Evolutionary conservation across 257 asterid species (phyloP).

Genomic region (Forsythia viridissima): DNA sequence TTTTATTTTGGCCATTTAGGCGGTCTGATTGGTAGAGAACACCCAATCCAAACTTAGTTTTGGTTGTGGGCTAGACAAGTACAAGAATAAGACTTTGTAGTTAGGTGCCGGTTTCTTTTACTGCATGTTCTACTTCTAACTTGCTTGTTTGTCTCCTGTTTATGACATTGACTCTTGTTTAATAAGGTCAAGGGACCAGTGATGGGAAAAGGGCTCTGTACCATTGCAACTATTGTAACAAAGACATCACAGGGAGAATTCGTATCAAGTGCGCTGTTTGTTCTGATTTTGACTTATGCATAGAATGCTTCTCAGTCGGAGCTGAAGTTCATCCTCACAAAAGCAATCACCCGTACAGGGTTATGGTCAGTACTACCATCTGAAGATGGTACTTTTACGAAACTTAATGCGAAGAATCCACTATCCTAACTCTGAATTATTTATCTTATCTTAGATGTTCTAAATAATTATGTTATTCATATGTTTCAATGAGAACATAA

Average conservation of each 20-base stretch:
- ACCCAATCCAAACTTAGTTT: neutral
- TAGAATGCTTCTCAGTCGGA: slow-evolving; percentile 90
- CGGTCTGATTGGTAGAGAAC: neutral
- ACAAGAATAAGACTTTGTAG: neutral
- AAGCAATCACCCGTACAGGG: slow-evolving; percentile 74
- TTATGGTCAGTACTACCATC: slow-evolving; percentile 63
- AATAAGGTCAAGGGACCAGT: slow-evolving; percentile 62
- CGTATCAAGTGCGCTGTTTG: slow-evolving; percentile 88
- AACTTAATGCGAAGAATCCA: slow-evolving; percentile 7
- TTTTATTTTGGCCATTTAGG: neutral
- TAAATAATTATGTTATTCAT: neutral
- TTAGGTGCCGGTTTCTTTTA: slow-evolving; percentile 1
- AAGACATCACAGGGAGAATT: slow-evolving; percentile 72
- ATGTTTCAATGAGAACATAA: neutral
- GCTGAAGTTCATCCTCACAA: slow-evolving; percentile 87
- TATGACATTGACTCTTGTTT: slow-evolving; percentile 25
- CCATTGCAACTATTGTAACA: slow-evolving; percentile 86
- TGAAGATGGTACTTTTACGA: neutral
- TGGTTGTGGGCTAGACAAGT: slow-evolving; percentile 6
- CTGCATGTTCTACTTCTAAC: neutral
- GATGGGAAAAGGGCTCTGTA: slow-evolving; percentile 79
- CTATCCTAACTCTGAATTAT: neutral
- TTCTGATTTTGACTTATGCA: slow-evolving; percentile 82
- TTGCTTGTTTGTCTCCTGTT: slow-evolving; percentile 9
- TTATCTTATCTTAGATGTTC: slow-evolving; percentile 12